phyloP scores from a whole-genome alignment of 148 eudicot species.

The Fagopyrum esculentum region DNA sequence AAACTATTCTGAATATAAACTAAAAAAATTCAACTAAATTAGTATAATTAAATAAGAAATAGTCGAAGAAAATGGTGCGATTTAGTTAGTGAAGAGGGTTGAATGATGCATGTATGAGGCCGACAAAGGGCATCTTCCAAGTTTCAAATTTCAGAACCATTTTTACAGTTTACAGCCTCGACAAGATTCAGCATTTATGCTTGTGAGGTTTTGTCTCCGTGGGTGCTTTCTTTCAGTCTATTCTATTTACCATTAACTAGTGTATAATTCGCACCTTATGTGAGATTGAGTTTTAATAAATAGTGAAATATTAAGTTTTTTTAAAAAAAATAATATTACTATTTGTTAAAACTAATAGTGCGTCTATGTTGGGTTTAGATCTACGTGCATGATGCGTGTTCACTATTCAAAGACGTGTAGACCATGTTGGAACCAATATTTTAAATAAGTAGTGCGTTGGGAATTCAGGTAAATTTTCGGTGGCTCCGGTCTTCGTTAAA shows the following conservation, averaged over 20 bases:
- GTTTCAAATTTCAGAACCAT: slow-evolving; percentile 3
- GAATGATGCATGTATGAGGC: not conserved
- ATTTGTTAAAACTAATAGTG: too few relatives aligned
- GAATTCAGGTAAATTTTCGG: too few relatives aligned
- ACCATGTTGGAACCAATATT: too few relatives aligned
- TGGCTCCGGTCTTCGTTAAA: too few relatives aligned
- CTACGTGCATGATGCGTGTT: too few relatives aligned
- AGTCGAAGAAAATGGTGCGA: not conserved
- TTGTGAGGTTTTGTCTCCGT: slow-evolving; percentile 1
- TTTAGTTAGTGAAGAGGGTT: not conserved
- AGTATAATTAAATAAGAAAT: not conserved
- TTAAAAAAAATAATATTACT: too few relatives aligned
- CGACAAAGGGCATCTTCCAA: slow-evolving; percentile 11
- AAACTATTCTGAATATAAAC: not conserved
- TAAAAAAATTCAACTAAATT: not conserved
- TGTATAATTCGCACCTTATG: not conserved
- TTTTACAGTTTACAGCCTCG: not conserved
- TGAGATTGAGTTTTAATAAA: too few relatives aligned
- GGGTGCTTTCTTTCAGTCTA: not conserved
- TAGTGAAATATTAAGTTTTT: too few relatives aligned
- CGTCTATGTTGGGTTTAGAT: too few relatives aligned
- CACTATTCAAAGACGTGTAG: too few relatives aligned
- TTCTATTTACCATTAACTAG: not conserved
- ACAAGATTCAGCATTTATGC: not conserved
- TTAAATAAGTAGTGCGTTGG: too few relatives aligned